Base-by-base conservation (phyloP, 495 filamentous ascomycete species). In the Mytilinidion resinicola region DNA sequence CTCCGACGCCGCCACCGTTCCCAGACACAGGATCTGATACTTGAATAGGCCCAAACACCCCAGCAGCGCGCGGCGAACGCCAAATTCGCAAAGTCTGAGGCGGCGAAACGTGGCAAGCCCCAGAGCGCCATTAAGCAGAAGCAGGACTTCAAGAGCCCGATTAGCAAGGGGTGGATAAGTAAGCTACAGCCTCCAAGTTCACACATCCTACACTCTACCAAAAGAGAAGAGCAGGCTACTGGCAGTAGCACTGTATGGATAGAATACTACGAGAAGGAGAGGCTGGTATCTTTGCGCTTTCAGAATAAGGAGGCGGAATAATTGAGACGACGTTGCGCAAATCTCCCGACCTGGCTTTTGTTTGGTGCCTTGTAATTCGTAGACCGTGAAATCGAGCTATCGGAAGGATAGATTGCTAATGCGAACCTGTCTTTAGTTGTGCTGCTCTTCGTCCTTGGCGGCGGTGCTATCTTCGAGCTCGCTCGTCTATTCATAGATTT, bases 1-100 rank as follows among this genome's bases (percentile, higher is more conserved):
- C 20, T 51, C 20, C n/a, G 25, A 3, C 37, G 20, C 14, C 43
- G 9, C 57, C 5, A 54, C 33, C 12, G 20, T 17, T 35, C 34
- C n/a, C 43, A 12, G 1, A 34, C 7, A 38, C 19, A 44, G 1
- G 1, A 2, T 30, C 25, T 30, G 6, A 30, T 6, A 30, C 25
- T 3, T 30, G 6, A 6, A 30, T 64, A 98, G 91, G 87, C 87
- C 30, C 93, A 98, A 86, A 98, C 93, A 60, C 91, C 90, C 33
- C 83, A 91, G 72, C 95, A 97, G 77, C 87, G 91, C 63, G 83
- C 82, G 67, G 87, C 88, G 38, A 97, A 97, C 75, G 84, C 85
- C 57, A 85, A 85, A 63, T 98, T 87, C 73, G 85, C 83, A 39
- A 87, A 88, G 69, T 78, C 83, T 38, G 84, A 96, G 71, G 85